Percentiles rank a stretch among this genome's conserved stretches.
phyloP scores from a whole-genome alignment of 1,284 basidiomycete species.

The Mycosarcoma mackinlayi region DNA sequence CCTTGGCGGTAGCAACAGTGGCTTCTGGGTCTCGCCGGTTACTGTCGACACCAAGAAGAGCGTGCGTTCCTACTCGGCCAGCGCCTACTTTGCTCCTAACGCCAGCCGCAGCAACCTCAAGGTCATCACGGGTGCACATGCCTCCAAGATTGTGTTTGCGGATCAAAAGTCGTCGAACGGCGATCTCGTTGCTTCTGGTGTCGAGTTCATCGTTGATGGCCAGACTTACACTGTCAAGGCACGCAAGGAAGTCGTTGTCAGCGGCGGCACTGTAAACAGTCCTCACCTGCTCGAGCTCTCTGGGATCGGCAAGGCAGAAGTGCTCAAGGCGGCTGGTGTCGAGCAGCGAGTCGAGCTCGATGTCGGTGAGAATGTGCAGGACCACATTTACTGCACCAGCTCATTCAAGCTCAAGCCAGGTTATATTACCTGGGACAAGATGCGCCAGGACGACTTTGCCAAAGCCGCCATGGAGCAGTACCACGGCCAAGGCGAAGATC shows the following conservation, averaged over 20 bases:
- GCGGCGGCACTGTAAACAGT: slow-evolving; percentile 71
- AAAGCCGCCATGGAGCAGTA: slow-evolving; percentile 55
- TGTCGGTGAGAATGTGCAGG: slow-evolving; percentile 73
- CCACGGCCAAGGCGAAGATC: slow-evolving; percentile 39
- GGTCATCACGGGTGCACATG: slow-evolving; percentile 53
- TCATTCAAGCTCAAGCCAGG: slow-evolving; percentile 58
- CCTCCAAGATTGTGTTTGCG: slow-evolving; percentile 40
- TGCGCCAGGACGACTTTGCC: slow-evolving; percentile 57
- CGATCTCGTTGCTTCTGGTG: slow-evolving; percentile 54
- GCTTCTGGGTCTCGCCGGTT: slow-evolving; percentile 52
- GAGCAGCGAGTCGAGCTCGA: slow-evolving; percentile 59
- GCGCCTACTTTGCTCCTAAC: slow-evolving; percentile 53
- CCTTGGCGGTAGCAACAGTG: slow-evolving; percentile 46
- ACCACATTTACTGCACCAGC: slow-evolving; percentile 70
- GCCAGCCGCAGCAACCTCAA: slow-evolving; percentile 43
- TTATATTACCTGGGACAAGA: slow-evolving; percentile 55
- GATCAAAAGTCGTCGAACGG: slow-evolving; percentile 15
- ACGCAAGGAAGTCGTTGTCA: slow-evolving; percentile 71
- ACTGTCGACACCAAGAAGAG: slow-evolving; percentile 41
- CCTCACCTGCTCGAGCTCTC: slow-evolving; percentile 58
- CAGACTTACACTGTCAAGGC: slow-evolving; percentile 63
- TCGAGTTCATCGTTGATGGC: slow-evolving; percentile 61
- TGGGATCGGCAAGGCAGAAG: slow-evolving; percentile 43
- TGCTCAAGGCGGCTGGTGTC: slow-evolving; percentile 45
- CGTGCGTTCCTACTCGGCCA: slow-evolving; percentile 48